Conservation (phyloP, 2,329 filamentous ascomycete species). For the Myriosclerotinia scirpicola region DNA sequence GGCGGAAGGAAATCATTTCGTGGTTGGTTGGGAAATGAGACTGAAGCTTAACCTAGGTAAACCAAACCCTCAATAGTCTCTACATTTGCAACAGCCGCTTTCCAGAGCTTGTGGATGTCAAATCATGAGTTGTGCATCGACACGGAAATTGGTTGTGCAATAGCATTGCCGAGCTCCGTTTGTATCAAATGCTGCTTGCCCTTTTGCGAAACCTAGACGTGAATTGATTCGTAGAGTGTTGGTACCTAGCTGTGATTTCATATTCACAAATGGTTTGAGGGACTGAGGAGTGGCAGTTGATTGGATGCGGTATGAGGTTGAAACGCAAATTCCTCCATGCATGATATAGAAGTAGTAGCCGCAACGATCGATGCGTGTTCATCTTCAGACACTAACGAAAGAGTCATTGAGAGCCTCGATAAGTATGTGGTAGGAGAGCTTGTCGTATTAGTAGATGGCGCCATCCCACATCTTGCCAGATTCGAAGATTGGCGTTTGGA, state of each 20-base stretch:
- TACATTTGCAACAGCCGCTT: not conserved
- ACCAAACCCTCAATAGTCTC: not conserved
- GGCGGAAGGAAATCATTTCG: not conserved
- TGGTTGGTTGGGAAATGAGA: not conserved
- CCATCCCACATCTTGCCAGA: constrained; percentile 26
- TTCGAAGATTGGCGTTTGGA: constrained; percentile 45
- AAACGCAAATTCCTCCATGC: not conserved
- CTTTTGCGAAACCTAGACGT: not conserved
- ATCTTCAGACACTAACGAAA: not conserved
- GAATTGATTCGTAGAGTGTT: not conserved
- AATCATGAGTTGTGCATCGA: not conserved
- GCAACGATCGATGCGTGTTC: not conserved
- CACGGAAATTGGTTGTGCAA: not conserved
- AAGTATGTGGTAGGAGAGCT: not conserved
- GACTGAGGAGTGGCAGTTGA: not conserved
- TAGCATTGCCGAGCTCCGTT: not conserved
- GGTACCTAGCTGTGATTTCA: not conserved
- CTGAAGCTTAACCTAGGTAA: too few species aligned
- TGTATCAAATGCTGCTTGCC: not conserved
- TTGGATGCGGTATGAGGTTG: not conserved
- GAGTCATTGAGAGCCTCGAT: not conserved
- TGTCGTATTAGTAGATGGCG: constrained; percentile 1
- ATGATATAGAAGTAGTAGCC: not conserved
- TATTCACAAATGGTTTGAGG: not conserved
- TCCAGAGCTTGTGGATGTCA: not conserved